These are phyloP conservation scores for Xylaria sp. DNA, from an alignment of 2,329 filamentous ascomycete species.

Conservation along the genomic window DNA sequence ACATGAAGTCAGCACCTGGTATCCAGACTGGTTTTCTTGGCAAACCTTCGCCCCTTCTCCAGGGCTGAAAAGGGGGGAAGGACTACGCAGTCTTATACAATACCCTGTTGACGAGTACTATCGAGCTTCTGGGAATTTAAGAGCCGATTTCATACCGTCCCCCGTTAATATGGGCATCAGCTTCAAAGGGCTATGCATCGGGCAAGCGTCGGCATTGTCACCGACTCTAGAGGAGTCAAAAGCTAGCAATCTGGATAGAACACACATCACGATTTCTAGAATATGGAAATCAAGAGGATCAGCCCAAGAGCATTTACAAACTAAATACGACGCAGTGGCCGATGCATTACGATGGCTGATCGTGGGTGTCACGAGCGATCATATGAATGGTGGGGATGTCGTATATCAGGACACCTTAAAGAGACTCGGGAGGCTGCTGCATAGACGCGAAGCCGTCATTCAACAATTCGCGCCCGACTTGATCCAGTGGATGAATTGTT, in stretches of 20 bases:
- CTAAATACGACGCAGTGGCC: not conserved
- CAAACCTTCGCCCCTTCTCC: not conserved
- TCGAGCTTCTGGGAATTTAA: not conserved
- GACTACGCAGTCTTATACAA: not conserved
- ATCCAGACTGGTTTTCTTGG: not conserved
- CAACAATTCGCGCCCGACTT: not conserved
- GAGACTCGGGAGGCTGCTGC: not conserved
- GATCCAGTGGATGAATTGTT: slow-evolving; percentile 4
- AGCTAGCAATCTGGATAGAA: not conserved
- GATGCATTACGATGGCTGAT: not conserved
- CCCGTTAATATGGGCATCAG: not conserved
- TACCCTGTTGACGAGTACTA: not conserved
- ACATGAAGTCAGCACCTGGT: not conserved
- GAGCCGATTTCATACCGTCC: not conserved
- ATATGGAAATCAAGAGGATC: not conserved
- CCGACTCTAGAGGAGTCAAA: not conserved
- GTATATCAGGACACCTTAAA: not conserved
- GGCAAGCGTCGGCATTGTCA: not conserved
- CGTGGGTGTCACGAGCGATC: not conserved
- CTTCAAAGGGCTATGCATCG: not conserved
- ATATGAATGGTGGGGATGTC: too few species aligned
- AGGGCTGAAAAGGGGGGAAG: not conserved
- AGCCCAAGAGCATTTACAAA: not conserved
- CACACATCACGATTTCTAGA: not conserved
- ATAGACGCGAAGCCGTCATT: not conserved